A percentile compares a stretch with the other conserved stretches of the same genome.
phyloP scores from a whole-genome alignment of 495 filamentous ascomycete species.

The Trichocladium uniseriatum region DNA sequence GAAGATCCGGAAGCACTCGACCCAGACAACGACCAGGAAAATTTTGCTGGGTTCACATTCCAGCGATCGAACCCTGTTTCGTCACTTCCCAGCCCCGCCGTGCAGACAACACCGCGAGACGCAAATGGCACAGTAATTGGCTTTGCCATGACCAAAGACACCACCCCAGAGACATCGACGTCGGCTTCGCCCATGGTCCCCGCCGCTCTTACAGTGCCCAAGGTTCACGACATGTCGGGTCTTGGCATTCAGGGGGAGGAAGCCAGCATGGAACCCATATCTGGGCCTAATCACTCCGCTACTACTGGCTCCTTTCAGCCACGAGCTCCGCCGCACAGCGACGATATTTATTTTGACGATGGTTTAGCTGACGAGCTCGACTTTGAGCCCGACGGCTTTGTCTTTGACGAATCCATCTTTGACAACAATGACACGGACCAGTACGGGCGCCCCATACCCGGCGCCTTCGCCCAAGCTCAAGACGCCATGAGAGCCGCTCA shows the following conservation, averaged over 20 bases:
- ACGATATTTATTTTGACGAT: constrained; percentile 78
- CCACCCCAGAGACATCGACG: constrained; percentile 16
- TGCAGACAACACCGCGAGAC: constrained; percentile 46
- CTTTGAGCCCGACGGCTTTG: constrained; percentile 41
- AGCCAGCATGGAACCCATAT: constrained; percentile 4
- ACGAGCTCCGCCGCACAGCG: constrained; percentile 33
- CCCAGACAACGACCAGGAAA: constrained; percentile 43
- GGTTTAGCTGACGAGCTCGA: constrained; percentile 49
- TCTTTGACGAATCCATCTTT: constrained; percentile 74
- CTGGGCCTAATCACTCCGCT: constrained; percentile 6
- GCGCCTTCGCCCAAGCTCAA: constrained; percentile 38
- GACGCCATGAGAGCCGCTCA: constrained; percentile 26
- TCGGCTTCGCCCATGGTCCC: constrained; percentile 11
- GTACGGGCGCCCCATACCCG: constrained; percentile 45
- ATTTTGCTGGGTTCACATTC: constrained; percentile 45
- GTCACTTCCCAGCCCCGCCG: constrained; percentile 35
- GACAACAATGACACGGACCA: constrained; percentile 54
- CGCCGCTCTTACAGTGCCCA: neutral
- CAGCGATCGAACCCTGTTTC: constrained; percentile 44
- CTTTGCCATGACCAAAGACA: constrained; percentile 40
- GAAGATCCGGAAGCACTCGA: constrained; percentile 26
- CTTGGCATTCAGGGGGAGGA: constrained; percentile 30
- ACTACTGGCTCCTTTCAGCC: constrained; percentile 8
- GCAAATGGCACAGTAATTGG: constrained; percentile 40
- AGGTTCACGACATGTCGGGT: constrained; percentile 18